Base-by-base conservation (phyloP, 495 filamentous ascomycete species). In the Niebla homalea region DNA sequence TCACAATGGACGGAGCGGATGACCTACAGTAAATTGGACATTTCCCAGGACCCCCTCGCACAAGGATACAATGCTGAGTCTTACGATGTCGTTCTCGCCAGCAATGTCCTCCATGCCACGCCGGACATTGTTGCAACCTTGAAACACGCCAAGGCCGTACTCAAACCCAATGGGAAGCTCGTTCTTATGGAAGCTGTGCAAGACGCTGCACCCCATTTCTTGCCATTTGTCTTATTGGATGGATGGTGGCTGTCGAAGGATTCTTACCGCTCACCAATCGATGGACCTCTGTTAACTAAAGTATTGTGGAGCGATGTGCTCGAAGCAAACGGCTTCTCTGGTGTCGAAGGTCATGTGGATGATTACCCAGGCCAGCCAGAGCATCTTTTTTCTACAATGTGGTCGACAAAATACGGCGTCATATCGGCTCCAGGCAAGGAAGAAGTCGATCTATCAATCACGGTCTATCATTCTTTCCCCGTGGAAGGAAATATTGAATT, bases 41-140 rank as follows among this genome's bases (percentile, higher is more conserved):
- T 53, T 35, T 43, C 54, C 51, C 52, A 63, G 4, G 60, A 68
- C 19, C 57, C 65, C 0, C 36, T 44, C 1, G 50, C 53, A 1
- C 76, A 80, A 49, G 74, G 72, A 0, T 70, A 69, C 21, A 18
- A 25, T 46, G 5, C 54, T 52, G 25, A 46, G 15, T 6, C 46
- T 56, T 52, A 62, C 58, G 41, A 67, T 56, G 19, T 58, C 64
- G 23, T 56, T 62, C 41, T 61, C 10, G 58, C 56, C 15, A 26
- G 22, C n/a, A 51, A 58, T 44, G 52, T 55, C 11, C 36, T 63
- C 5, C 60, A 63, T 32, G 60, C 49, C 36, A 65, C 51, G 26
- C 62, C 29, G 44, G 46, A 63, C 29, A 51, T 77, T 26, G 59
- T 65, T 22, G 58, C 60, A 7, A 60, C 70, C 1, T 54, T 77